A percentile compares a stretch with the other conserved stretches of the same genome.
Evolutionary conservation across 768 basidiomycete species (phyloP).

Genomic region (Mycena capillaripes): DNA sequence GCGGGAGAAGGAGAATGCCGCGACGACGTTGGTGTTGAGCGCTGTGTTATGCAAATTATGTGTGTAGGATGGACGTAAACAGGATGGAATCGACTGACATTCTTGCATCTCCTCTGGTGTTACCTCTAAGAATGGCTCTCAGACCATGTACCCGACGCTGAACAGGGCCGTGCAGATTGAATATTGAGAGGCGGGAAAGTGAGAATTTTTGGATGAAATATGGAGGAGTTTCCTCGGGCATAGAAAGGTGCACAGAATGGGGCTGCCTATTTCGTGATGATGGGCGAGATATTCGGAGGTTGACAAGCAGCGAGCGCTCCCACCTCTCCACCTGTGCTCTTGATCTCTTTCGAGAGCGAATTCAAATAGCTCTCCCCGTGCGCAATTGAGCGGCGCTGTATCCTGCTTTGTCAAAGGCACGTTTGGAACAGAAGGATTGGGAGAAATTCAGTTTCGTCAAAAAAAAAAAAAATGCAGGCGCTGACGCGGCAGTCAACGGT

Average conservation of each 20-base stretch:
- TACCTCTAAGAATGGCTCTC: conserved; percentile 80
- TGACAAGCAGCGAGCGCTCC: conserved; percentile 33
- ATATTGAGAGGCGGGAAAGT: conserved; percentile 62
- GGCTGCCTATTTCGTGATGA: conserved; percentile 61
- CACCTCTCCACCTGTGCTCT: conserved; percentile 70
- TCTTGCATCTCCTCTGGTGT: conserved; percentile 71
- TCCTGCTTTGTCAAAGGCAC: conserved; percentile 70
- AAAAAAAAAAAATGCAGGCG: conserved; percentile 30
- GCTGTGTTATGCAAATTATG: too few relatives aligned
- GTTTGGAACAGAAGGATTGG: conserved; percentile 53
- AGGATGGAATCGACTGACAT: conserved; percentile 34
- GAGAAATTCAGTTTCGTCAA: conserved; percentile 1
- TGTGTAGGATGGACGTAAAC: too few relatives aligned
- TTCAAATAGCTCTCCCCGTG: conserved; percentile 65
- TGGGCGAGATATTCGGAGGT: not conserved
- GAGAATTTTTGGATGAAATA: conserved; percentile 61
- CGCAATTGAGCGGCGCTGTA: conserved; percentile 76
- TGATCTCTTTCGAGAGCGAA: conserved; percentile 69
- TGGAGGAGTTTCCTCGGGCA: conserved; percentile 62
- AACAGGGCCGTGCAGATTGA: conserved; percentile 73
- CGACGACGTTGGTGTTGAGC: conserved; percentile 66
- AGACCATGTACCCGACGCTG: conserved; percentile 70
- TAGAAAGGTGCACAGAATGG: conserved; percentile 68
- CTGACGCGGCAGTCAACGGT: conserved; percentile 63
- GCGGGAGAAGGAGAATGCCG: conserved; percentile 76